Base-by-base conservation (phyloP, 257 asterid genomes). In the Capsicum rhomboideum region DNA sequence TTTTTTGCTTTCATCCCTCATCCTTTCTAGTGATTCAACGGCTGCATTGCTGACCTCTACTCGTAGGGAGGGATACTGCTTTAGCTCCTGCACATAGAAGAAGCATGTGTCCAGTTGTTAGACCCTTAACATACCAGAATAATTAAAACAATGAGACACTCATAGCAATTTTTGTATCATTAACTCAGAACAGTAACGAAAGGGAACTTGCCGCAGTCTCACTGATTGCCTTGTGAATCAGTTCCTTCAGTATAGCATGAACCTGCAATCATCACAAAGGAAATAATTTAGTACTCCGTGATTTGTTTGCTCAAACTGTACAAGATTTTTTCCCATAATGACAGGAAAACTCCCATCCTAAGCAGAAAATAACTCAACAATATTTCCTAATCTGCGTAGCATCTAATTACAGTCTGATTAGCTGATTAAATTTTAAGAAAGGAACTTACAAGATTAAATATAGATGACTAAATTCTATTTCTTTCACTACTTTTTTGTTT, bases 1-100 rank as follows among this genome's bases (percentile, higher is more conserved):
- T 85, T 80, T 90, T 87, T 83, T 92, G 93, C 98, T 92, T 84
- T 94, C 98, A 34, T 91, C 97, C 87, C 89, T 91, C 95, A 91
- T 91, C 87, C 91, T 90, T 49, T 94, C 97, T 55, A 94, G 82
- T 56, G 97, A 90, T 84, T 91, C 97, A 49, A 89, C 40, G 14
- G 98, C 94, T 69, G 97, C 98, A 84, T 83, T 89, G 23, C 91
- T 85, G 8, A 94, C 93, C 83, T 91, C 97, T 82, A 90, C 97
- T 86, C 94, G 83, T 31, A 93, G 91, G 66, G 97, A 90, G 42
- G 98, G 98, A 77, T 91, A 93, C 87, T 91, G 97, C 89, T 90
- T 92, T 89, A 92, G 90, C 90, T 92, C 97, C 97, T 93, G 87
- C 53, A 84, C 84, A 80, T 37, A 83, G 63, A 12, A 61, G 40